These are phyloP conservation scores for Alternaria consortialis DNA, from an alignment of 2,329 filamentous ascomycete genomes.

Conservation along the genomic window DNA sequence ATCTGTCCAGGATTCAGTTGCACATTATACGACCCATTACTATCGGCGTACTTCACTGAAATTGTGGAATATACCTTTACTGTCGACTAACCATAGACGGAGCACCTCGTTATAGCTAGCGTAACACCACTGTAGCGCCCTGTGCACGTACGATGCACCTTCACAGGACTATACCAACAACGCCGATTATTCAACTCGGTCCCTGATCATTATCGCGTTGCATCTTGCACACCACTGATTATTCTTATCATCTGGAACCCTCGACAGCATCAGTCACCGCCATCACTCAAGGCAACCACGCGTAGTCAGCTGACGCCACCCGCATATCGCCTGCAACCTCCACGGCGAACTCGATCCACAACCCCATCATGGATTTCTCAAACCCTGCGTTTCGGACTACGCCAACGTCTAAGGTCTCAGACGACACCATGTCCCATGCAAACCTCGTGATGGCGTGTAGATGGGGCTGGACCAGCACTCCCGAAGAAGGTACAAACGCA, in stretches of 20 bases:
- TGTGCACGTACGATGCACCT: constrained; percentile 38
- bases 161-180: constrained; percentile 26
- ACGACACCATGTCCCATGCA: constrained; percentile 46
- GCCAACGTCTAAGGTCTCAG: constrained; percentile 32
- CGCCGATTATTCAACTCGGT: constrained; percentile 22
- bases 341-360: constrained; percentile 3
- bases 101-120: constrained; percentile 25
- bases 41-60: constrained; percentile 21
- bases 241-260: constrained; percentile 7
- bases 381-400: constrained; percentile 35
- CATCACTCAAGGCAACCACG: constrained; percentile 33
- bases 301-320: constrained; percentile 38
- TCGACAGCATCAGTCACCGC: neutral
- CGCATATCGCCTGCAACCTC: constrained; percentile 4
- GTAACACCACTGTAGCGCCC: constrained; percentile 30
- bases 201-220: constrained; percentile 15
- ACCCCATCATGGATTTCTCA: constrained; percentile 43
- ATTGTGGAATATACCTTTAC: constrained; percentile 11
- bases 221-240: constrained; percentile 1
- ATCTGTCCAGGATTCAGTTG: constrained; percentile 13
- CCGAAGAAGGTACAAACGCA: constrained; percentile 25
- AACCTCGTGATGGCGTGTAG: constrained; percentile 46
- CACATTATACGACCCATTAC: constrained; percentile 10
- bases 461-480: constrained; percentile 46
- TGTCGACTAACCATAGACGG: neutral